Evolutionary conservation across 768 basidiomycete genomes (phyloP).

Genomic region (Filobasidium floriforme): DNA sequence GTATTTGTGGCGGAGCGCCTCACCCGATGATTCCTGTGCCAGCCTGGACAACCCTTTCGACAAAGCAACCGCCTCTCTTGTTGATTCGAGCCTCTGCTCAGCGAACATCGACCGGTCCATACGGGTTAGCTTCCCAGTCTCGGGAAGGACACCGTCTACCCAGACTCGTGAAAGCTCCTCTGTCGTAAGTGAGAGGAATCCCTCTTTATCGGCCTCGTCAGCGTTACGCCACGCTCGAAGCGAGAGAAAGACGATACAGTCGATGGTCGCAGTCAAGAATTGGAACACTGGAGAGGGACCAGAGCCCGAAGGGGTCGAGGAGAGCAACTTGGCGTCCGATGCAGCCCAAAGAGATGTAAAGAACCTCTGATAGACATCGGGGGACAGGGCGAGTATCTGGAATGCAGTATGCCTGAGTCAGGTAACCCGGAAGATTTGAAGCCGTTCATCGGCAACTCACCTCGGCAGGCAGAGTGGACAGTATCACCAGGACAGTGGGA

Average conservation of each 20-base stretch:
- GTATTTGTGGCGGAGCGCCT: neutral
- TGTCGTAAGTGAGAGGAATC: neutral
- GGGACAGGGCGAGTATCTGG: slow-evolving; percentile 39
- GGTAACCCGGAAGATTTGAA: neutral
- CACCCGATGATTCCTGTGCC: slow-evolving; percentile 10
- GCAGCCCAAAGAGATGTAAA: slow-evolving; percentile 79
- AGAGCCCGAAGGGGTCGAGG: slow-evolving; percentile 36
- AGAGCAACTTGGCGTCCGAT: slow-evolving; percentile 60
- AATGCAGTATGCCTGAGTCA: neutral
- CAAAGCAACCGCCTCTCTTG: slow-evolving; percentile 9
- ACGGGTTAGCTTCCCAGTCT: slow-evolving; percentile 9
- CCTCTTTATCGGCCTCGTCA: neutral
- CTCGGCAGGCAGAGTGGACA: slow-evolving; percentile 68
- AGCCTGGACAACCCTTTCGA: slow-evolving; percentile 9
- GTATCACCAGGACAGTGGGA: slow-evolving; percentile 66
- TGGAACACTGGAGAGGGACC: slow-evolving; percentile 52
- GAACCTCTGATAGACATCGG: slow-evolving; percentile 50
- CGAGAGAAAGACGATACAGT: slow-evolving; percentile 58
- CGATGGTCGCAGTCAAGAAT: slow-evolving; percentile 62
- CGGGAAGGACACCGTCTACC: slow-evolving; percentile 34
- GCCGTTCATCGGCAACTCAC: slow-evolving; percentile 47
- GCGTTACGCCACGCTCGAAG: neutral
- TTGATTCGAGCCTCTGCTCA: slow-evolving; percentile 13
- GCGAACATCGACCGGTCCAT: slow-evolving; percentile 17
- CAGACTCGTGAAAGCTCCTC: slow-evolving; percentile 24